A percentile compares a stretch with the other conserved stretches of the same genome.
Evolutionary conservation across 768 basidiomycete species (phyloP).

Genomic region (Leccinellum rugosiceps): DNA sequence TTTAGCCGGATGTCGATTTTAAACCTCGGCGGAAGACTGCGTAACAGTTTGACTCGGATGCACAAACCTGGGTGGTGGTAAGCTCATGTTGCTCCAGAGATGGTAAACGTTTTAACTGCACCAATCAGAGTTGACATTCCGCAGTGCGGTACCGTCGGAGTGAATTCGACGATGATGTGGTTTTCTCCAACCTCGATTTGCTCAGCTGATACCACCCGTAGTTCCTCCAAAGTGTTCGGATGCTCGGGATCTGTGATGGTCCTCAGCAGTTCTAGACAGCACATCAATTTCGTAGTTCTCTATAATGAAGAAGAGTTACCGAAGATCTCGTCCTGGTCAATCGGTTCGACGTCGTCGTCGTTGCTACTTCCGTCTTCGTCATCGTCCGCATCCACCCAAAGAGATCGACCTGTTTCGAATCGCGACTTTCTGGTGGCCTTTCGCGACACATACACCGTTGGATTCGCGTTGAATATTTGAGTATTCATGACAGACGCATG

Average conservation of each 20-base stretch:
- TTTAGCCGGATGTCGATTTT: slow-evolving; percentile 93
- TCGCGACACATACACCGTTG: slow-evolving; percentile 66
- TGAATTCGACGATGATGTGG: slow-evolving; percentile 83
- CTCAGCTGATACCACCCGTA: slow-evolving; percentile 89
- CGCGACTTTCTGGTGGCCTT: slow-evolving; percentile 41
- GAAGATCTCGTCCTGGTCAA: slow-evolving; percentile 91
- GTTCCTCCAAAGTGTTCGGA: slow-evolving; percentile 88
- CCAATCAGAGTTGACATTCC: slow-evolving; percentile 97
- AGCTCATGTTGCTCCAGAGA: not conserved
- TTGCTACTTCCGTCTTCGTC: slow-evolving; percentile 36
- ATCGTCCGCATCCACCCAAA: slow-evolving; percentile 58
- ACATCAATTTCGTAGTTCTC: not conserved
- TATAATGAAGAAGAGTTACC: slow-evolving; percentile 44
- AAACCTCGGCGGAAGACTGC: slow-evolving; percentile 88
- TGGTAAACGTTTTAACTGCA: slow-evolving; percentile 22
- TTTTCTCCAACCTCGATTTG: slow-evolving; percentile 71
- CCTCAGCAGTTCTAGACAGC: slow-evolving; percentile 73
- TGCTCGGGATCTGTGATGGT: slow-evolving; percentile 96
- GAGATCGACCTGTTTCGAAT: slow-evolving; percentile 42
- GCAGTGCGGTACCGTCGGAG: slow-evolving; percentile 96
- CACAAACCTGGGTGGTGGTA: slow-evolving; percentile 59
- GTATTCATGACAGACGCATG: slow-evolving; percentile 4
- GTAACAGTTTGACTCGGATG: slow-evolving; percentile 87
- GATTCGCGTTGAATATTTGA: slow-evolving; percentile 87
- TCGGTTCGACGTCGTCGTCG: slow-evolving; percentile 51